Conservation (phyloP, 208 protist genomes). For the Trypanosoma rangeli region DNA sequence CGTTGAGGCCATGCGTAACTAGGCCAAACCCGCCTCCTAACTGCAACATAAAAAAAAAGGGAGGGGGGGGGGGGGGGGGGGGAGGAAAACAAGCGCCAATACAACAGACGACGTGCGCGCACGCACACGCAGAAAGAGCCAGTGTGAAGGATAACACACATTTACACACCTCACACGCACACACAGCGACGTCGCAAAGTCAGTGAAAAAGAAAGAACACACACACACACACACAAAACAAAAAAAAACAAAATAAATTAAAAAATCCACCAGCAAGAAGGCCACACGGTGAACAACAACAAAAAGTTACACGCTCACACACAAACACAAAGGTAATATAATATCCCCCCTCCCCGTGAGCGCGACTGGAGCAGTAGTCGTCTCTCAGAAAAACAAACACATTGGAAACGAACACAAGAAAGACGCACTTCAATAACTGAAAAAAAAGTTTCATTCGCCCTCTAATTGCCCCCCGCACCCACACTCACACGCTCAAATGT, state of each 20-base stretch:
- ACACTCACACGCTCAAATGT: background rate
- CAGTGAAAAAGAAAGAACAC: background rate
- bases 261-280: too few relatives aligned
- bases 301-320: too few relatives aligned
- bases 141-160: background rate
- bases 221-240: background rate
- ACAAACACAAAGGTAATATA: background rate
- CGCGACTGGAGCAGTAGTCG: background rate
- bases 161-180: background rate
- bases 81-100: slow-evolving; percentile 5
- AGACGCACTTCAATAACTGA: background rate
- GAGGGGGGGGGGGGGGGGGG: too few relatives aligned
- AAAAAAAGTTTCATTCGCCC: background rate
- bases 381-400: background rate
- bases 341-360: background rate
- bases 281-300: background rate
- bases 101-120: background rate
- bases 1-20: slow-evolving; percentile 3
- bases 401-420: background rate
- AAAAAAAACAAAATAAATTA: background rate
- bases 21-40: background rate
- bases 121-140: background rate
- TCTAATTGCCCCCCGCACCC: background rate
- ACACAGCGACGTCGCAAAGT: slow-evolving; percentile 4
- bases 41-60: slow-evolving; percentile 1